phyloP scores from a whole-genome alignment of 305 asterid species.

The Solanum hybrid region DNA sequence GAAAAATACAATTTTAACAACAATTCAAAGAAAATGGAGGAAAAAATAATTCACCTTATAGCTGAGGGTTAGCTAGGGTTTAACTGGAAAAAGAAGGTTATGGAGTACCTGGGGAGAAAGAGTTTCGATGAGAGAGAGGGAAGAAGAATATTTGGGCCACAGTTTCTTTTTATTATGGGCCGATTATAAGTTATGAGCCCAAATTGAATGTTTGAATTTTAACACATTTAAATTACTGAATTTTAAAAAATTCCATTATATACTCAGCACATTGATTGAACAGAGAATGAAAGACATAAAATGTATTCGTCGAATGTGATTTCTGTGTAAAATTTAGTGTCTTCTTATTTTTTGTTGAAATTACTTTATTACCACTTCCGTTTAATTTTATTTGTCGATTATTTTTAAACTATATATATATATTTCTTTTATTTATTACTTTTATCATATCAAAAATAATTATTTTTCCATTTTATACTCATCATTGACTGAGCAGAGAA shows the following conservation, averaged over 20 bases:
- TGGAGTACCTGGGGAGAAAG: neutral
- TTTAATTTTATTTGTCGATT: too few relatives aligned
- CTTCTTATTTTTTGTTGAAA: too few relatives aligned
- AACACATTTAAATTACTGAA: too few relatives aligned
- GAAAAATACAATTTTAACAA: neutral
- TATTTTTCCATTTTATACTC: neutral
- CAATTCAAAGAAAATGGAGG: neutral
- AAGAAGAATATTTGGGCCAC: neutral
- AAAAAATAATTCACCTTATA: neutral
- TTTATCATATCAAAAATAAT: too few relatives aligned
- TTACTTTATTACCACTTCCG: accelerated
- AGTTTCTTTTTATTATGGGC: neutral
- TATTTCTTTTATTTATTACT: too few relatives aligned
- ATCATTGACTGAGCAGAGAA: neutral
- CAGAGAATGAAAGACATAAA: neutral
- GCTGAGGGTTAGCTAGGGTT: neutral
- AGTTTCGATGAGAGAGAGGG: neutral
- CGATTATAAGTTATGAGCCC: neutral
- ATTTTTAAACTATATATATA: too few relatives aligned
- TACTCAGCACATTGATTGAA: too few relatives aligned
- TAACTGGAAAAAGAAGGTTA: neutral
- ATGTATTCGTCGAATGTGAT: neutral
- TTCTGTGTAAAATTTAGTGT: too few relatives aligned
- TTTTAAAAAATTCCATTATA: too few relatives aligned
- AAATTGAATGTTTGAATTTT: neutral